Evolutionary conservation across 805 yeast genomes (phyloP).

Genomic region (Starmera amethionina): DNA sequence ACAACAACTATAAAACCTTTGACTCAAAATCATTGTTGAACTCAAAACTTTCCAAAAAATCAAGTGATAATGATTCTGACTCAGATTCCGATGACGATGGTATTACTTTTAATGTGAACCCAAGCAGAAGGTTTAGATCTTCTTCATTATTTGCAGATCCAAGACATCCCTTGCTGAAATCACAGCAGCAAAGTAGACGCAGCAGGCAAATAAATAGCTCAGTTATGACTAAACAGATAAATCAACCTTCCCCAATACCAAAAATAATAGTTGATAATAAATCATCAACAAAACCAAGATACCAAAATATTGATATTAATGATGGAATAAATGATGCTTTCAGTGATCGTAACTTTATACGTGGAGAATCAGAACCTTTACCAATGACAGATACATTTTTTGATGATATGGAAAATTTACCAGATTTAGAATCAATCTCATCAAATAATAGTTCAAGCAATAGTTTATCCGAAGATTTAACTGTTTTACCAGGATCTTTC

Average conservation of each 20-base stretch:
- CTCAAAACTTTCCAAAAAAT: slow-evolving; percentile 3
- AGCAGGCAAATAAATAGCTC: background rate
- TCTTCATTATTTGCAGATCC: slow-evolving; percentile 11
- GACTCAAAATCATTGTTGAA: slow-evolving; percentile 15
- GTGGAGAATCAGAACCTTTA: no score
- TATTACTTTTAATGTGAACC: slow-evolving; percentile 13
- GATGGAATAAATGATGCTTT: slow-evolving; percentile 11
- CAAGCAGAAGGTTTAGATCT: slow-evolving; percentile 17
- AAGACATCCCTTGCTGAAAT: slow-evolving; percentile 1
- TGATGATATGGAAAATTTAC: slow-evolving; percentile 1
- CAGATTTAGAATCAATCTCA: slow-evolving; percentile 16
- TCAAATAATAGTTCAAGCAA: slow-evolving; percentile 17
- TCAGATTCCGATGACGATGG: slow-evolving; percentile 16
- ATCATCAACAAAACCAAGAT: slow-evolving; percentile 1
- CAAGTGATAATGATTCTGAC: slow-evolving; percentile 7
- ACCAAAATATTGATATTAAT: slow-evolving; percentile 17
- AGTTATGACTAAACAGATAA: no score
- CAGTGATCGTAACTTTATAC: no score
- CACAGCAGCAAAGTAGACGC: slow-evolving; percentile 3
- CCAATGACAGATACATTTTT: no score
- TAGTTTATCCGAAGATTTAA: slow-evolving; percentile 8
- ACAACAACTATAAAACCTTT: slow-evolving; percentile 8
- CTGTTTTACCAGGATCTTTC: slow-evolving; percentile 6
- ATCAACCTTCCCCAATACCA: background rate
- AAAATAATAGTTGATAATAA: background rate